phyloP scores from a whole-genome alignment of 140 eudicot species.

The Flaveria floridana region DNA sequence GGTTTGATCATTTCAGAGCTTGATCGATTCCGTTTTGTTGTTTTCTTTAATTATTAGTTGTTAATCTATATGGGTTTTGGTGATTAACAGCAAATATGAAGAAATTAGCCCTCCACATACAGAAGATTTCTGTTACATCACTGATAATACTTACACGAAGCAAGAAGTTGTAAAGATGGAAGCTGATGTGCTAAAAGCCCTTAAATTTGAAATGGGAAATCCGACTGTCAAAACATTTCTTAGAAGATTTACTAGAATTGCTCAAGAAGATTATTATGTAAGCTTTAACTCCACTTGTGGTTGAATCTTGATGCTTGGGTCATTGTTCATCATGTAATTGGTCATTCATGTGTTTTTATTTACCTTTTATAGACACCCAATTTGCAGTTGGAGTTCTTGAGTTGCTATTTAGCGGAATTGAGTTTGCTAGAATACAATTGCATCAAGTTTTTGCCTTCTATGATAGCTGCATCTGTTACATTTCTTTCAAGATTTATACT shows the following conservation, averaged over 20 bases:
- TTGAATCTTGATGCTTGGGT: neutral
- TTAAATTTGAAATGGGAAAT: constrained; percentile 57
- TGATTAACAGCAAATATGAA: constrained; percentile 49
- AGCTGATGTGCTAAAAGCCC: constrained; percentile 48
- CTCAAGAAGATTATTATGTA: constrained; percentile 46
- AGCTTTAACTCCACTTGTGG: neutral
- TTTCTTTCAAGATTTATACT: constrained; percentile 51
- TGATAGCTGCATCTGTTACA: constrained; percentile 53
- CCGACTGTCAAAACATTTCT: constrained; percentile 52
- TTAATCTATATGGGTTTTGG: neutral
- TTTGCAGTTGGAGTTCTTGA: constrained; percentile 46
- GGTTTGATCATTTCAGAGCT: neutral
- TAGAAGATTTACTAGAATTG: constrained; percentile 34
- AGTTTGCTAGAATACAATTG: constrained; percentile 52
- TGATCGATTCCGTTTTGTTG: neutral
- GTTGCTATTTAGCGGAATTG: constrained; percentile 49
- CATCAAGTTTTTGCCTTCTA: constrained; percentile 52
- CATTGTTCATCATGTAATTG: neutral
- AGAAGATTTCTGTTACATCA: constrained; percentile 48
- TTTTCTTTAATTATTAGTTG: neutral
- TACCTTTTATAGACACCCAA: constrained; percentile 28
- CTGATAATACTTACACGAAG: constrained; percentile 44
- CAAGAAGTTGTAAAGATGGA: constrained; percentile 61
- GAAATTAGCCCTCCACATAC: constrained; percentile 54
- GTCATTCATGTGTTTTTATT: neutral